Evolutionary conservation across 495 filamentous ascomycete genomes (phyloP).

Genomic region (Cercophora sp.): DNA sequence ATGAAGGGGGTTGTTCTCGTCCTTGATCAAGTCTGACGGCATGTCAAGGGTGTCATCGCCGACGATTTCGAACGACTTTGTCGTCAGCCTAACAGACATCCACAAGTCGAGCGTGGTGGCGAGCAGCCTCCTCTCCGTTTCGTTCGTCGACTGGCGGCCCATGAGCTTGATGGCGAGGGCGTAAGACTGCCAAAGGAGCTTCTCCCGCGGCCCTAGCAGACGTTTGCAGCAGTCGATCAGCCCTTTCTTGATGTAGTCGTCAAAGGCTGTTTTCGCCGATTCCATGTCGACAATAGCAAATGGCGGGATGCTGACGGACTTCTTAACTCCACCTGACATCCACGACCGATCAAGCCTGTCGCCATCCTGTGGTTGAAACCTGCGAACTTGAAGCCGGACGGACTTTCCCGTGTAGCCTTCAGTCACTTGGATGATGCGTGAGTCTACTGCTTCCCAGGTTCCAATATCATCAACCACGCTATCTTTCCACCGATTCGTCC

Average conservation of each 20-base stretch:
- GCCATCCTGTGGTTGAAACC: conserved; percentile 44
- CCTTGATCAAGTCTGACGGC: conserved; percentile 41
- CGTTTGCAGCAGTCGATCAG: conserved; percentile 38
- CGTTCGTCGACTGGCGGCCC: conserved; percentile 21
- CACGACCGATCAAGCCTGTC: conserved; percentile 46
- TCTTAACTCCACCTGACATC: conserved; percentile 34
- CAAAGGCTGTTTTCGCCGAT: conserved; percentile 38
- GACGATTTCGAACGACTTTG: conserved; percentile 52
- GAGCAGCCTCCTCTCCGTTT: conserved; percentile 41
- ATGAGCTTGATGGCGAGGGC: conserved; percentile 33
- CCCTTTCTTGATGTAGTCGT: conserved; percentile 38
- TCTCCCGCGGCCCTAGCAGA: conserved; percentile 32
- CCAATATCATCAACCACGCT: conserved; percentile 46
- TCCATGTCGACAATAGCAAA: conserved; percentile 49
- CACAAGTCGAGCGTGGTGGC: conserved; percentile 50
- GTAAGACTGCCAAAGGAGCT: conserved; percentile 43
- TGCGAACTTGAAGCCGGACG: conserved; percentile 41
- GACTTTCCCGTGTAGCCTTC: conserved; percentile 42
- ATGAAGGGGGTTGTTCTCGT: conserved; percentile 44
- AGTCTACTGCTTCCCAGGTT: conserved; percentile 43
- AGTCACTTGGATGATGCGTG: conserved; percentile 40
- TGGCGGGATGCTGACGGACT: conserved; percentile 36
- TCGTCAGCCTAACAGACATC: conserved; percentile 55
- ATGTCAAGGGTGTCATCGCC: conserved; percentile 54
- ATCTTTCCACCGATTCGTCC: conserved; percentile 51